Evolutionary conservation across 805 yeast species (phyloP).

Genomic region (Debaryomyces maramus): DNA sequence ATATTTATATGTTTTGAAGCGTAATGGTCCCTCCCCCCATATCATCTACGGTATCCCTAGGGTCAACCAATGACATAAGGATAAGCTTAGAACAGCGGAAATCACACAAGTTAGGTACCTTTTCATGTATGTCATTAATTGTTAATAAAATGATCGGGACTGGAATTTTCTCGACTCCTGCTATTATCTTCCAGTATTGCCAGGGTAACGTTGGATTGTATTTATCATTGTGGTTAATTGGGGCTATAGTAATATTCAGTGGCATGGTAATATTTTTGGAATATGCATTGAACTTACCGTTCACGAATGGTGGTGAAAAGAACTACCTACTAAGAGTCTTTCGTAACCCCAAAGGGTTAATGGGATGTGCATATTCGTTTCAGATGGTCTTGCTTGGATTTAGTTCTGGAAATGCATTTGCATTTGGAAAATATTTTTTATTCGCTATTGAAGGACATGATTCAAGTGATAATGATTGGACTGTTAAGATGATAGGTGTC

Average conservation of each 20-base stretch:
- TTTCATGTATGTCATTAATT: constrained; percentile 39
- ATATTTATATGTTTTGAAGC: too few species aligned
- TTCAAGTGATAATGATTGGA: constrained; percentile 24
- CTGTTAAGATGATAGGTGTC: constrained; percentile 51
- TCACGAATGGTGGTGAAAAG: constrained; percentile 43
- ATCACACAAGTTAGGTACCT: constrained; percentile 15
- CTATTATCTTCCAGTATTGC: constrained; percentile 39
- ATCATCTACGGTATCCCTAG: constrained; percentile 1
- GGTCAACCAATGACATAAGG: neutral
- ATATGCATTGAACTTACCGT: constrained; percentile 41
- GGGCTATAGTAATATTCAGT: constrained; percentile 37
- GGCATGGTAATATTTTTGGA: constrained; percentile 44
- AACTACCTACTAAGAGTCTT: constrained; percentile 39
- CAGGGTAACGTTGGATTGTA: constrained; percentile 39
- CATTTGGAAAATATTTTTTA: constrained; percentile 61
- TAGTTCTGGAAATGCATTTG: constrained; percentile 63
- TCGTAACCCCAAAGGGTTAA: constrained; percentile 31
- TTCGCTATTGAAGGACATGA: constrained; percentile 31
- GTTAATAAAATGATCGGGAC: constrained; percentile 47
- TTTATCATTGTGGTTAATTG: constrained; percentile 32
- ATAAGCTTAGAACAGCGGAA: neutral
- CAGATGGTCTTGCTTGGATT: constrained; percentile 58
- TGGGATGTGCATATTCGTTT: constrained; percentile 46
- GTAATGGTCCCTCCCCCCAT: too few species aligned
- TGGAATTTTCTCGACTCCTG: constrained; percentile 43